These are phyloP conservation scores for Microdochium trichocladiopsis DNA, from an alignment of 2,329 filamentous ascomycete genomes.

Conservation along the genomic window DNA sequence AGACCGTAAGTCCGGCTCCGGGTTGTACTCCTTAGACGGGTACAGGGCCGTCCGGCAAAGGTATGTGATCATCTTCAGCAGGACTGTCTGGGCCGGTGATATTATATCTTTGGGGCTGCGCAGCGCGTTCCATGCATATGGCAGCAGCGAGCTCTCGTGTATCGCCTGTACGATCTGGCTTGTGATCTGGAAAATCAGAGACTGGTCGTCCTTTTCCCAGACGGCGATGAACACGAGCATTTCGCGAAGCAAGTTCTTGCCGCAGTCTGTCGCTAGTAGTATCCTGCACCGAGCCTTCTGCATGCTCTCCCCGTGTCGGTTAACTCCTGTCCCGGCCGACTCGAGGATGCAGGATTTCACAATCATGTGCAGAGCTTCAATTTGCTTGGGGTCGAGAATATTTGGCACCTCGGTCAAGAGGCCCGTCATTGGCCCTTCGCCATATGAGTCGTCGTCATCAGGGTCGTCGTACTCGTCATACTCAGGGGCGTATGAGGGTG, in stretches of 20 bases:
- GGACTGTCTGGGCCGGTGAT: constrained; percentile 86
- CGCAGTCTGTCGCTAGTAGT: constrained; percentile 82
- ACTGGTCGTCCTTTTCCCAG: constrained; percentile 90
- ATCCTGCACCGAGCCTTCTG: constrained; percentile 88
- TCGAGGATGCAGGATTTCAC: constrained; percentile 92
- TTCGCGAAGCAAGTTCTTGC: constrained; percentile 81
- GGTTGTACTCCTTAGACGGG: constrained; percentile 27
- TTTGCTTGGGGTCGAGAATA: constrained; percentile 89
- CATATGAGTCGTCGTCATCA: constrained; percentile 69
- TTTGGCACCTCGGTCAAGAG: constrained; percentile 90
- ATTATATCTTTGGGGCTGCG: constrained; percentile 94
- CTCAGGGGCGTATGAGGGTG: constrained; percentile 31
- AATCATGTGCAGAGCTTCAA: constrained; percentile 94
- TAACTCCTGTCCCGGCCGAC: constrained; percentile 63
- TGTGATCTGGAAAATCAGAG: constrained; percentile 94
- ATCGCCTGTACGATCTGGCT: constrained; percentile 93
- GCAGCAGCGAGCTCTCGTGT: constrained; percentile 80
- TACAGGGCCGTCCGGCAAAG: constrained; percentile 64
- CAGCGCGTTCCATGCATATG: constrained; percentile 87
- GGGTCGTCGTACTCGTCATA: constrained; percentile 44
- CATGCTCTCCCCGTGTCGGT: constrained; percentile 67
- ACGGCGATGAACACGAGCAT: constrained; percentile 94
- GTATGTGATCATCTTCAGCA: constrained; percentile 83
- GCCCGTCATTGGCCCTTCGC: constrained; percentile 72
- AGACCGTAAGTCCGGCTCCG: constrained; percentile 11